Base-by-base conservation (phyloP, 345 rosid species). In the Brassica cretica region DNA sequence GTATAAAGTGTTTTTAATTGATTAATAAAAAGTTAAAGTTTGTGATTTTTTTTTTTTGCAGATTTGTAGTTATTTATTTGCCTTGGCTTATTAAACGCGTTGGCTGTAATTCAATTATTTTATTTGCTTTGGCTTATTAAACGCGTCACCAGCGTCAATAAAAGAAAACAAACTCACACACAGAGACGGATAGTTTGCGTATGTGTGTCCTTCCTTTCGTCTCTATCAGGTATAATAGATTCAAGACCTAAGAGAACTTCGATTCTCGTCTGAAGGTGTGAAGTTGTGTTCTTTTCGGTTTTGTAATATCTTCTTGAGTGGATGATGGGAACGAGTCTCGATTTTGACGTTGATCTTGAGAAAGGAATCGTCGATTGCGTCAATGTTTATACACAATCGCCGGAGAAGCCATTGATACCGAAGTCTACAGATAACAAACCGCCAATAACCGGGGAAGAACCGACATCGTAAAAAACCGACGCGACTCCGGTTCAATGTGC, bases 271-370 rank as follows among this genome's bases (percentile, higher is more conserved):
- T 27, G 1, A 46, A 46, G 53, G 53, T 46, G 53, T 12, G 11
- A n/a, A n/a, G 53, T 15, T 46, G 53, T 46, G 15, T 12, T 44
- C 51, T 12, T 44, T 44, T 44, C 51, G n/a, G 53, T 46, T 37
- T 9, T 37, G 32, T 2, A 19, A 62, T 70, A 46, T 19, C 62
- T 59, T 63, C 63, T 18, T 61, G 61, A n/a, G 71, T 41, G 63
- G 9, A 73, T 44, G 58, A 79, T 76, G 64, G 84, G 72, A 63
- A 78, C 77, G 27, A 73, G 68, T 72, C 85, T 71, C 37, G 89
- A 81, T 74, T 74, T 84, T 37, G 90, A 85, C 29, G 84, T 87
- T 74, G 96, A 89, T 87, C 92, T 90, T 25, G 99, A 93, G 84
- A 84, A 77, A 66, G 97, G 96, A 56, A 64, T 72, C n/a, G 8